Conservation (phyloP, 2,329 filamentous ascomycete genomes). For the Xylariaceae sp. region DNA sequence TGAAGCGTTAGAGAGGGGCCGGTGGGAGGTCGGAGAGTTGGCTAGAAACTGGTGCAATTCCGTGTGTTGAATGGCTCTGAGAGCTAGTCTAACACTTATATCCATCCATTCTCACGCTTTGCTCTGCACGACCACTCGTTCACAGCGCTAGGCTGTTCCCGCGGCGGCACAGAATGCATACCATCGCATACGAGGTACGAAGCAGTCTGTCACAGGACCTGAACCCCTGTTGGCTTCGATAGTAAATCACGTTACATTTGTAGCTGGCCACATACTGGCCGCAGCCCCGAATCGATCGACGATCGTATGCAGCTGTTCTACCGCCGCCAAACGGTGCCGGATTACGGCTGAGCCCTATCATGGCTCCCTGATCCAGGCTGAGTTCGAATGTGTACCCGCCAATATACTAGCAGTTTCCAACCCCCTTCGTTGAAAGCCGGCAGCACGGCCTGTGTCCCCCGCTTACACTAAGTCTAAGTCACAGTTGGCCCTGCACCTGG, state of each 20-base stretch:
- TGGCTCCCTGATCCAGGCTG: not conserved
- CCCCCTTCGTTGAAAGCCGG: not conserved
- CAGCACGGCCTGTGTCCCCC: not conserved
- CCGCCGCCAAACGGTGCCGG: not conserved
- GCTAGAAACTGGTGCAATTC: not conserved
- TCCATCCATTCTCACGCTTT: not conserved
- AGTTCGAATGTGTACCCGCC: not conserved
- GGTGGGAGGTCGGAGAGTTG: not conserved
- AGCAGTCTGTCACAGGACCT: not conserved
- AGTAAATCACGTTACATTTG: not conserved
- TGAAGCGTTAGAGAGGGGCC: not conserved
- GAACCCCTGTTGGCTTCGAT: not conserved
- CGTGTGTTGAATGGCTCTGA: not conserved
- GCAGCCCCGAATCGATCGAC: constrained; percentile 4
- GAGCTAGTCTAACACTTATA: not conserved
- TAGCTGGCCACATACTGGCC: not conserved
- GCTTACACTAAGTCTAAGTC: not conserved
- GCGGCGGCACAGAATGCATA: not conserved
- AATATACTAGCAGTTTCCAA: not conserved
- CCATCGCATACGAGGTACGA: not conserved
- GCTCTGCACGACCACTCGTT: not conserved
- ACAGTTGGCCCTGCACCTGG: not conserved
- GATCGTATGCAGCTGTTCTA: not conserved
- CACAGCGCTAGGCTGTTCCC: not conserved
- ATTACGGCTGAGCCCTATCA: not conserved